Evolutionary conservation across 2,329 filamentous ascomycete species (phyloP), one percentile per base, ranked within the genome.

Genomic region (Colletotrichum tanaceti): DNA sequence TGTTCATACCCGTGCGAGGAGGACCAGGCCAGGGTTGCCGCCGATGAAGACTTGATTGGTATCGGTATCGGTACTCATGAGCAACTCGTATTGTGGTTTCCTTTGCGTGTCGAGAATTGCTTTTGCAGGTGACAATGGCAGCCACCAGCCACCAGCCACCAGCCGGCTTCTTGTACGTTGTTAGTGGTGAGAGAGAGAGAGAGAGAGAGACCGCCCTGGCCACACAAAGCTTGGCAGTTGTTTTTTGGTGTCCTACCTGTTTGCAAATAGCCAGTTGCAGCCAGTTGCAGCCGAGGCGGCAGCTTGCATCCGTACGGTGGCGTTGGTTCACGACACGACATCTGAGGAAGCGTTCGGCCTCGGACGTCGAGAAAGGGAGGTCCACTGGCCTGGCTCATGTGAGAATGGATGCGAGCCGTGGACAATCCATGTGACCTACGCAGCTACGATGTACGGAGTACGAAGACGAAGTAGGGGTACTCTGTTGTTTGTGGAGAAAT

Each of bases 1-100:
- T 38, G 53, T 54, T 46, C 43, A 47, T 52, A 65, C 55, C n/a
- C 22, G n/a, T 18, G 43, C 55, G 55, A 65, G 62, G 49, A 65
- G 24, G 52, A 35, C 55, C 55, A 28, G 24, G 24, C 55, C 43
- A 28, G 24, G 43, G 22, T 50, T 52, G 28, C 24, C 32, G 58
- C 50, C 44, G 32, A 50, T 28, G 46, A 49, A 41, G 38, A 14
- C 20, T 50, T 52, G 41, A 49, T 59, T 58, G 44, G 64, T 52
- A 46, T 59, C 20, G 44, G 64, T 52, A 46, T 59, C 20, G 22
- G 22, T 20, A 39, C 32, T 22, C 20, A 54, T 22, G 49, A 46
- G 38, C 46, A 50, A 20, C 43, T 63, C 35, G 53, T 67, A 35
- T 39, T 20, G 11, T 58, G n/a, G 52, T 20, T 49, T 47, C 52